A percentile compares a stretch with the other conserved stretches of the same genome.
Evolutionary conservation across 164 flowering plant species (phyloP).

Genomic region (Vitis rupestris): DNA sequence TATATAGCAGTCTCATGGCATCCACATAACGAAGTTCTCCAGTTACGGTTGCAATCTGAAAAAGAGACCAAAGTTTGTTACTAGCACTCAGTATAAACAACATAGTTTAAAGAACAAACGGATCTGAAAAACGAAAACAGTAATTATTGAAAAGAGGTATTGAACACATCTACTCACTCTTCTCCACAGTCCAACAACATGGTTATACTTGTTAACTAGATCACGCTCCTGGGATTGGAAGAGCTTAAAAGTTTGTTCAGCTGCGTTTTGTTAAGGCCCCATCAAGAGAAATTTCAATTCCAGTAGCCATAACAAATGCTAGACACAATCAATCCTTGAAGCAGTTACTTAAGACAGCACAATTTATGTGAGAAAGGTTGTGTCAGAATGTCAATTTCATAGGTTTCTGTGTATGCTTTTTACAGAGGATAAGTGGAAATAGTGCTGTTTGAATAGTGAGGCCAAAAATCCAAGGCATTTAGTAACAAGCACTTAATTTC

Average conservation of each 20-base stretch:
- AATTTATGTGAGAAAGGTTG: background rate
- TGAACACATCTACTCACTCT: slow-evolving; percentile 58
- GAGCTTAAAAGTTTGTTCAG: slow-evolving; percentile 71
- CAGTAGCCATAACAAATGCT: background rate
- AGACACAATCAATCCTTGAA: background rate
- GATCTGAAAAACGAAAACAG: background rate
- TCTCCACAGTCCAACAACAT: slow-evolving; percentile 88
- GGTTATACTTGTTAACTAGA: slow-evolving; percentile 73
- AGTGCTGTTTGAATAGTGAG: background rate
- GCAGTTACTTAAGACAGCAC: background rate
- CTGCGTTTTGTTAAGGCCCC: slow-evolving; percentile 56
- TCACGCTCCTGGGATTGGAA: slow-evolving; percentile 76
- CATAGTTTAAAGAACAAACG: background rate
- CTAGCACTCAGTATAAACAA: background rate
- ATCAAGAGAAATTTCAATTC: background rate
- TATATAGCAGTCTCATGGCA: slow-evolving; percentile 63
- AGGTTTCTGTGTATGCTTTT: background rate
- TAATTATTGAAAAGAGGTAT: background rate
- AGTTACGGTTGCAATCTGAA: slow-evolving; percentile 74
- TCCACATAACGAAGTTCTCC: slow-evolving; percentile 85
- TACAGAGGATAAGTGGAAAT: background rate
- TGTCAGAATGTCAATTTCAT: background rate
- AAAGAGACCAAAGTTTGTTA: slow-evolving; percentile 6
- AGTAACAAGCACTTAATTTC: background rate
- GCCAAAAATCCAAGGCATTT: too few species aligned